Evolutionary conservation across 164 flowering plant species (phyloP), one percentile per base, ranked within the genome.

Genomic region (Stephania japonica): DNA sequence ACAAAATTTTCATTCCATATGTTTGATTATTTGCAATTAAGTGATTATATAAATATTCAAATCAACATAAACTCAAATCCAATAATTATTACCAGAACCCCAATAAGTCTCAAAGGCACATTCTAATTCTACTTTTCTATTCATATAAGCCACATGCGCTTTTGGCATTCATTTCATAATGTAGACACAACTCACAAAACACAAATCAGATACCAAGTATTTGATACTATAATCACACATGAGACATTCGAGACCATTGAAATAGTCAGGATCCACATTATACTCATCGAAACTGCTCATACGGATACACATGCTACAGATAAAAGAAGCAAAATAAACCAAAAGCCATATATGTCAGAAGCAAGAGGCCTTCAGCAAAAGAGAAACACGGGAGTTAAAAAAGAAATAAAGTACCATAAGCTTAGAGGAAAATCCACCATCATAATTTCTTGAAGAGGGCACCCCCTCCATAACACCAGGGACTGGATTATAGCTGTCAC

Each of bases 391-490:
- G 7, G 25, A 67, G 32, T 3, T 2, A 67, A 76, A 72, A 42
- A 21, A 42, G 18, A 64, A 2, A 25, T 67, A 10, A 64, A 85
- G 72, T 83, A 94, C 98, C 98, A 94, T 94, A 71, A 94, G 90
- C 81, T 89, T 92, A 44, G 97, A 83, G 10, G 97, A 87, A 83
- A 92, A 94, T 2, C 98, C 98, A 53, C 97, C 98, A 14, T 77
- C 83, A 79, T 92, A 94, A 77, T 94, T 82, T 82, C 88, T 89
- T 69, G 98, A 88, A 81, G 98, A 84, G 8, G 97, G 98, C 74
- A 92, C 95, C 25, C 90, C 97, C 72, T 85, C 89, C 93, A 94
- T 92, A 78, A 94, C 92, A 70, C 98, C 98, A 56, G 98, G 98
- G 77, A 94, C 97, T 41, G 98, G 98, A 78, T 92, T 94, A 70